Percentiles rank a stretch among this genome's conserved stretches.
phyloP scores from a whole-genome alignment of 163 green algal species.

The Smithsoniella earleae region DNA sequence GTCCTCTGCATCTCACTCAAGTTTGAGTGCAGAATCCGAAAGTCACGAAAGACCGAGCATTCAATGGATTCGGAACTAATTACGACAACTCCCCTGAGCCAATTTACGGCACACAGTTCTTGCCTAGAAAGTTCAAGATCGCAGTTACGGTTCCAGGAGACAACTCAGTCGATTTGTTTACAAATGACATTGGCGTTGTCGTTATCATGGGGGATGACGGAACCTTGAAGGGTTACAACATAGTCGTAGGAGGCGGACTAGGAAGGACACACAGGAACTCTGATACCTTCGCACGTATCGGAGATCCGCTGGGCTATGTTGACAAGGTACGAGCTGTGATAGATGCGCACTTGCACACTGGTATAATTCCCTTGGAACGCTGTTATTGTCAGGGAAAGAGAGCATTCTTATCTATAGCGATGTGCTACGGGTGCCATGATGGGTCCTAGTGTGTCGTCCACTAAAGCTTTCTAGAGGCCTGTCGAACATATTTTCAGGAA shows the following conservation, averaged over 20 bases:
- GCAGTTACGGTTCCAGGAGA: slow-evolving; percentile 93
- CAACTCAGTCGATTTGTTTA: slow-evolving; percentile 96
- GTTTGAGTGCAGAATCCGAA: slow-evolving; percentile 65
- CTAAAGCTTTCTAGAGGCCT: no score
- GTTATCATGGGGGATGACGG: slow-evolving; percentile 54
- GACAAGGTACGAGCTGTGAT: slow-evolving; percentile 42
- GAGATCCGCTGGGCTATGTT: slow-evolving; percentile 84
- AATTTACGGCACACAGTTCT: slow-evolving; percentile 93
- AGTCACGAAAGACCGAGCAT: slow-evolving; percentile 75
- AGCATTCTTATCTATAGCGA: no score
- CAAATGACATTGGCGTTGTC: slow-evolving; percentile 91
- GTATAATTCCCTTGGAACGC: no score
- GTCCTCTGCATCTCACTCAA: not conserved
- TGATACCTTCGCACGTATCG: slow-evolving; percentile 81
- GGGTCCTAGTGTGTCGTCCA: no score
- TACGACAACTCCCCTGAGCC: slow-evolving; percentile 86
- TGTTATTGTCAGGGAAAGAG: no score
- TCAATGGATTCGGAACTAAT: slow-evolving; percentile 93
- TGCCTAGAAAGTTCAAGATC: slow-evolving; percentile 99
- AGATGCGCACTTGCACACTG: no score
- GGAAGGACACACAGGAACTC: slow-evolving; percentile 75
- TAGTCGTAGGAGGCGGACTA: slow-evolving; percentile 89
- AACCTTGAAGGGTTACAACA: slow-evolving; percentile 66
- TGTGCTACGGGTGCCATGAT: no score
- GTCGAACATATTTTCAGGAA: slow-evolving; percentile 39